Evolutionary conservation across 768 basidiomycete species (phyloP).

Genomic region (Suillus paluster): DNA sequence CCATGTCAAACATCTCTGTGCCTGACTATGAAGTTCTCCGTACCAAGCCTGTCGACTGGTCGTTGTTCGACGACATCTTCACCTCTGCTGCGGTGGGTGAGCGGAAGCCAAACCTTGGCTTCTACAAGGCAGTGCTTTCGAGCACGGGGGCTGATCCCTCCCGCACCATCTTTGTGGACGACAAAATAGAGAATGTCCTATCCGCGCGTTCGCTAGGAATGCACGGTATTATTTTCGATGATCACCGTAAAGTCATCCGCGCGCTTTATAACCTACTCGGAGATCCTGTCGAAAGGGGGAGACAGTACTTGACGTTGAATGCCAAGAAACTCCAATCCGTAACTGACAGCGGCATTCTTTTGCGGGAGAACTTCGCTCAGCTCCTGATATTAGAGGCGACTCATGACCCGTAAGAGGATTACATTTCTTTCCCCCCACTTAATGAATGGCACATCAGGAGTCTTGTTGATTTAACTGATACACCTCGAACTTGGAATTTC

Average conservation of each 20-base stretch:
- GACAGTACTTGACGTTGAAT: slow-evolving; percentile 43
- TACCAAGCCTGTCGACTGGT: slow-evolving; percentile 52
- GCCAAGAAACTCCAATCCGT: slow-evolving; percentile 48
- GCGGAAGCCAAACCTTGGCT: slow-evolving; percentile 59
- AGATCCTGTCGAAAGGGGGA: slow-evolving; percentile 49
- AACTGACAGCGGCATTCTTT: slow-evolving; percentile 43
- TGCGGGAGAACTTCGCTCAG: slow-evolving; percentile 62
- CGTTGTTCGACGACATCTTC: slow-evolving; percentile 53
- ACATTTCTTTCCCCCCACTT: slow-evolving; percentile 4
- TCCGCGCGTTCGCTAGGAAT: slow-evolving; percentile 61
- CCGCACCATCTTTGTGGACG: slow-evolving; percentile 59
- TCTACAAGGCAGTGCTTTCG: slow-evolving; percentile 53
- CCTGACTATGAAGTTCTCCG: slow-evolving; percentile 54
- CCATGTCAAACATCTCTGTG: slow-evolving; percentile 63
- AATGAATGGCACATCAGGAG: slow-evolving; percentile 31
- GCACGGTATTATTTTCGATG: slow-evolving; percentile 56
- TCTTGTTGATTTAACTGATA: slow-evolving; percentile 46
- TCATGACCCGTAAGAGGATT: slow-evolving; percentile 40
- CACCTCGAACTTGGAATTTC: slow-evolving; percentile 56
- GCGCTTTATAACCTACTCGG: slow-evolving; percentile 51
- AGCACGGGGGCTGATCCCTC: slow-evolving; percentile 49
- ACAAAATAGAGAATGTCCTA: slow-evolving; percentile 62
- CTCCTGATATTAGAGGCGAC: slow-evolving; percentile 61
- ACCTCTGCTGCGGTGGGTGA: slow-evolving; percentile 56
- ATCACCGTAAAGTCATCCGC: slow-evolving; percentile 44